Evolutionary conservation across 192 early-diverging fungal genomes (phyloP).

Genomic region (Backusella morwellensis): DNA sequence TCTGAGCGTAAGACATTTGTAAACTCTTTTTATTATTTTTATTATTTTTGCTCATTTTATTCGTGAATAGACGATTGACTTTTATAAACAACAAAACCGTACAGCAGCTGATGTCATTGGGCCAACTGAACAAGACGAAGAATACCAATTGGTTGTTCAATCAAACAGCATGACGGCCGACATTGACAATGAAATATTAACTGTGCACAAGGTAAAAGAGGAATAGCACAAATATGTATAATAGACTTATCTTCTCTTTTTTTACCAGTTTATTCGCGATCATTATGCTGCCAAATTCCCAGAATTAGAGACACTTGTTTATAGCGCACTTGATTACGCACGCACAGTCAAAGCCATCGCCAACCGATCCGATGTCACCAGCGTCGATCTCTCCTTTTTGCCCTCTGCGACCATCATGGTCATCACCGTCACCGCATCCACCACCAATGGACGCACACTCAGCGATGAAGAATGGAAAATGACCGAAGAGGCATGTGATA

Average conservation of each 20-base stretch:
- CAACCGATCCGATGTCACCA: conserved; percentile 76
- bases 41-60: background rate
- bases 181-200: conserved; percentile 86
- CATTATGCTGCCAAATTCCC: conserved; percentile 88
- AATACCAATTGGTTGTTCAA: conserved; percentile 82
- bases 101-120: conserved; percentile 55
- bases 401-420: conserved; percentile 87
- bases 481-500: conserved; percentile 79
- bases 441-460: conserved; percentile 71
- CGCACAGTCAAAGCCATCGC: conserved; percentile 81
- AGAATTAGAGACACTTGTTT: conserved; percentile 89
- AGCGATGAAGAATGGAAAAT: conserved; percentile 56
- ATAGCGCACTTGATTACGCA: conserved; percentile 86
- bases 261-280: conserved; percentile 77
- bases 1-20: conserved; percentile 47
- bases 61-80: conserved; percentile 24
- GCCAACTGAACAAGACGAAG: conserved; percentile 81
- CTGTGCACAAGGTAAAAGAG: conserved; percentile 76
- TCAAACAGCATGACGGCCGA: conserved; percentile 84
- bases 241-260: background rate
- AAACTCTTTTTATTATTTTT: background rate
- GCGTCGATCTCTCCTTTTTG: conserved; percentile 76
- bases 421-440: conserved; percentile 86
- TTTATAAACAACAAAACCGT: conserved; percentile 15
- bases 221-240: background rate